Evolutionary conservation across 2,329 filamentous ascomycete genomes (phyloP).

Genomic region (Sphaerulina vaccinii): DNA sequence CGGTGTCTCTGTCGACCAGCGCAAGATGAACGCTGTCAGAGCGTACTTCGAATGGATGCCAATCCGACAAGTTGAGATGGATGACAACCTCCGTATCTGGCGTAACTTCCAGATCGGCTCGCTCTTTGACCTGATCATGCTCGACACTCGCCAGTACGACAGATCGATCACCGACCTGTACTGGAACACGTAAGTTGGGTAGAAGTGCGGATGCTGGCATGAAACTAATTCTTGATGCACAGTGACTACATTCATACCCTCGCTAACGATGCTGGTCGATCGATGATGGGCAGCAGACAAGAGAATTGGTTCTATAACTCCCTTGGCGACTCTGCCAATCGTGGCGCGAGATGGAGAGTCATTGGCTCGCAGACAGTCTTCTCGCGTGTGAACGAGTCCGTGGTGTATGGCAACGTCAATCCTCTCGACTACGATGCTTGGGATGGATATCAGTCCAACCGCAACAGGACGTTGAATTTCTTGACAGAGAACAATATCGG

Average conservation of each 20-base stretch:
- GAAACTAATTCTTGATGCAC: constrained; percentile 19
- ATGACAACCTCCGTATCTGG: constrained; percentile 69
- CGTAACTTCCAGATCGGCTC: constrained; percentile 64
- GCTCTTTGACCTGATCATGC: constrained; percentile 65
- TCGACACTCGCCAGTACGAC: constrained; percentile 69
- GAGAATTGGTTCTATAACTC: constrained; percentile 71
- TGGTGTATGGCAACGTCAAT: constrained; percentile 45
- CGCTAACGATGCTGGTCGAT: constrained; percentile 64
- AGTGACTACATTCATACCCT: constrained; percentile 50
- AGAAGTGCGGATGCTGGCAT: not conserved
- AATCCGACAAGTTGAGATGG: constrained; percentile 63
- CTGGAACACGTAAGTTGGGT: constrained; percentile 16
- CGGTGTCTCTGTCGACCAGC: constrained; percentile 65
- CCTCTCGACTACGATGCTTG: constrained; percentile 58
- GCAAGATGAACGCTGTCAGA: constrained; percentile 71
- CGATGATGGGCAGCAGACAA: constrained; percentile 69
- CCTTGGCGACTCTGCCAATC: constrained; percentile 47
- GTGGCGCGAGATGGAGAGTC: constrained; percentile 69
- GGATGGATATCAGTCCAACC: constrained; percentile 68
- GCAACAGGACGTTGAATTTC: constrained; percentile 67
- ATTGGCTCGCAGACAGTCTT: constrained; percentile 71
- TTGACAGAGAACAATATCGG: constrained; percentile 66
- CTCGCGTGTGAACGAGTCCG: constrained; percentile 54
- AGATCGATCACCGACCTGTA: constrained; percentile 61
- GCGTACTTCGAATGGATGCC: constrained; percentile 64